Percentiles rank a stretch among this genome's conserved stretches.
phyloP scores from a whole-genome alignment of 768 basidiomycete genomes.

The Leccinum ochraceum region DNA sequence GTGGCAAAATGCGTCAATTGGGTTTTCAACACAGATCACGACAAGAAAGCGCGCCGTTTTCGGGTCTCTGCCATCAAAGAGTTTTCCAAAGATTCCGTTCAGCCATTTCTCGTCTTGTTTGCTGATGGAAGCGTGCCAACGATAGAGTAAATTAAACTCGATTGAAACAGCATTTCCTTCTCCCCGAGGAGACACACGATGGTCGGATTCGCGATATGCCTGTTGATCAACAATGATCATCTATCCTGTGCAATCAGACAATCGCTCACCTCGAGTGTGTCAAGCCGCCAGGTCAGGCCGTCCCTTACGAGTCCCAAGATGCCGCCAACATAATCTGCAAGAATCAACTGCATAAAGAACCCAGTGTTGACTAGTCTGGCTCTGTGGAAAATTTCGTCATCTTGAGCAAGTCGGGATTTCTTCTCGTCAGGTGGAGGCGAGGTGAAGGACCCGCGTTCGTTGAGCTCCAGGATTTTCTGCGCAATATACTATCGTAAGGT shows the following conservation, averaged over 20 bases:
- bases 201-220: slow-evolving; percentile 51
- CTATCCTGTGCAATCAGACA: not conserved
- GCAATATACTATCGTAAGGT: slow-evolving; percentile 58
- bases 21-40: not conserved
- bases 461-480: slow-evolving; percentile 63
- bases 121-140: slow-evolving; percentile 68
- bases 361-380: slow-evolving; percentile 73
- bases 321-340: slow-evolving; percentile 71
- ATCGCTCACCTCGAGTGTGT: slow-evolving; percentile 55
- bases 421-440: slow-evolving; percentile 19
- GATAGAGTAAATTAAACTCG: slow-evolving; percentile 66
- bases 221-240: slow-evolving; percentile 22
- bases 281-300: slow-evolving; percentile 62
- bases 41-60: slow-evolving; percentile 33
- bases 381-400: slow-evolving; percentile 76
- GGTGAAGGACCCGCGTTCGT: slow-evolving; percentile 56
- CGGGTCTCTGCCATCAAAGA: slow-evolving; percentile 45
- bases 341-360: slow-evolving; percentile 68
- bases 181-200: slow-evolving; percentile 60
- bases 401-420: slow-evolving; percentile 45
- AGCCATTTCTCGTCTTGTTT: slow-evolving; percentile 56
- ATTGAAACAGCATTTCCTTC: slow-evolving; percentile 75
- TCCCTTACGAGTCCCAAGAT: slow-evolving; percentile 73
- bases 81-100: slow-evolving; percentile 41
- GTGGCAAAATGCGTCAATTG: not conserved